Evolutionary conservation across 2,329 filamentous ascomycete genomes (phyloP).

Genomic region (Diaporthe nobilis): DNA sequence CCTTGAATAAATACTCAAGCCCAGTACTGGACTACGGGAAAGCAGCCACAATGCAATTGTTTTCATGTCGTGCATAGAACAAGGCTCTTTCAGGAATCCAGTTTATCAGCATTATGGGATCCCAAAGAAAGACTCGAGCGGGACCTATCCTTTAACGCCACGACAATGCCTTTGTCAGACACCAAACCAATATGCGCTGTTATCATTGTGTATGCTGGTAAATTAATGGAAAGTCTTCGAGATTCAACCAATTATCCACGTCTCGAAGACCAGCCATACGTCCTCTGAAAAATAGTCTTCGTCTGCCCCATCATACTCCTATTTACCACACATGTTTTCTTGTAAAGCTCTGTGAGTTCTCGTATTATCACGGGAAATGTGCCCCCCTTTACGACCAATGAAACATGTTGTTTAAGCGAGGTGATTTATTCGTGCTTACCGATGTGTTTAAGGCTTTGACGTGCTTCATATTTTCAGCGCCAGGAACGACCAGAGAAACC

Average conservation of each 20-base stretch:
- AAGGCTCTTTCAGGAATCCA: not conserved
- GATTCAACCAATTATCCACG: too few relatives aligned
- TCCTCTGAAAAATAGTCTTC: not conserved
- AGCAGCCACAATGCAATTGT: not conserved
- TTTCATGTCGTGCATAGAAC: not conserved
- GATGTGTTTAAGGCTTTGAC: not conserved
- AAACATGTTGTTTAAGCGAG: too few relatives aligned
- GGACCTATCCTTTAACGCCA: not conserved
- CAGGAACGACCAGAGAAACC: not conserved
- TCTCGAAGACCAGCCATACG: not conserved
- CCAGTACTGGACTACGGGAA: too few relatives aligned
- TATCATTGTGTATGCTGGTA: not conserved
- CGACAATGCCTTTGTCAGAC: not conserved
- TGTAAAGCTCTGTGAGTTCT: not conserved
- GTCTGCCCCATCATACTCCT: not conserved
- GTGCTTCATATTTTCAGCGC: not conserved
- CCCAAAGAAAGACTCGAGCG: not conserved
- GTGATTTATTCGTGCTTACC: not conserved
- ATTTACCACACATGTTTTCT: too few relatives aligned
- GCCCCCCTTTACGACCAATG: not conserved
- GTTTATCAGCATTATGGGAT: not conserved
- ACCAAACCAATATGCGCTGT: not conserved
- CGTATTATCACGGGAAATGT: not conserved
- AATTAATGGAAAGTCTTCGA: not conserved
- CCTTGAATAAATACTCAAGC: not conserved